A percentile compares a stretch with the other conserved stretches of the same genome.
Conservation (phyloP, 2,329 filamentous ascomycete genomes). For the Penicillium vulpinum region DNA sequence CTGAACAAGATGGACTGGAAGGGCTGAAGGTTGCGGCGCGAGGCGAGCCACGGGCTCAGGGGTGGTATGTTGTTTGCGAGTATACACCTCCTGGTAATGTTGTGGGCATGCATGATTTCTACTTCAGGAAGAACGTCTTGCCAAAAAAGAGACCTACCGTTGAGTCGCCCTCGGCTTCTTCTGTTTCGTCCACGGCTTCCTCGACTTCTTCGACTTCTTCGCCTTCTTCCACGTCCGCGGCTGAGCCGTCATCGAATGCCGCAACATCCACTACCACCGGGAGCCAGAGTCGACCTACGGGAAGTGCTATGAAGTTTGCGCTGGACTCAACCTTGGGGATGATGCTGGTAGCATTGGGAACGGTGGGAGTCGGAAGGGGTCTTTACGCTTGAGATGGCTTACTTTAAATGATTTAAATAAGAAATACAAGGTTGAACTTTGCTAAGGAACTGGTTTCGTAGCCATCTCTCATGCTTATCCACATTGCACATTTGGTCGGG, state of each 20-base stretch:
- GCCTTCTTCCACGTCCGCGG: slow-evolving; percentile 1
- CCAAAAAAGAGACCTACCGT: slow-evolving; percentile 17
- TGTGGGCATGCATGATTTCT: slow-evolving; percentile 30
- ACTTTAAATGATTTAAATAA: not conserved
- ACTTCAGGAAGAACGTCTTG: slow-evolving; percentile 35
- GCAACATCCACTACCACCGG: slow-evolving; percentile 4
- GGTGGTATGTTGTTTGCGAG: slow-evolving; percentile 70
- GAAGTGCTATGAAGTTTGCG: slow-evolving; percentile 4
- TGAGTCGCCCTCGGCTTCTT: slow-evolving; percentile 18
- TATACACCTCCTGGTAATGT: slow-evolving; percentile 70
- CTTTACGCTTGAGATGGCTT: slow-evolving; percentile 10
- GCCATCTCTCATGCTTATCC: slow-evolving; percentile 33
- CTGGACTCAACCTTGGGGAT: slow-evolving; percentile 6
- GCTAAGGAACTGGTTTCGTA: slow-evolving; percentile 23
- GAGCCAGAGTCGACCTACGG: slow-evolving; percentile 4
- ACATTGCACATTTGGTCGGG: slow-evolving; percentile 30
- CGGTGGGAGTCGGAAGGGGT: slow-evolving; percentile 15
- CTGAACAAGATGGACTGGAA: not conserved
- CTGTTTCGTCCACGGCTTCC: slow-evolving; percentile 19
- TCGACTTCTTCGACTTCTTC: slow-evolving; percentile 8
- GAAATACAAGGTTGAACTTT: slow-evolving; percentile 7
- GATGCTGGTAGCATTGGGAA: slow-evolving; percentile 12
- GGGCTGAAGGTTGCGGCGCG: not conserved
- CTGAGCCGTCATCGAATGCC: slow-evolving; percentile 18
- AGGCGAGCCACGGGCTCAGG: slow-evolving; percentile 34